Percentiles rank a stretch among this genome's conserved stretches.
These are phyloP conservation scores for Oldenlandia corymbosa DNA, from an alignment of 257 asterid species.

Conservation along the genomic window DNA sequence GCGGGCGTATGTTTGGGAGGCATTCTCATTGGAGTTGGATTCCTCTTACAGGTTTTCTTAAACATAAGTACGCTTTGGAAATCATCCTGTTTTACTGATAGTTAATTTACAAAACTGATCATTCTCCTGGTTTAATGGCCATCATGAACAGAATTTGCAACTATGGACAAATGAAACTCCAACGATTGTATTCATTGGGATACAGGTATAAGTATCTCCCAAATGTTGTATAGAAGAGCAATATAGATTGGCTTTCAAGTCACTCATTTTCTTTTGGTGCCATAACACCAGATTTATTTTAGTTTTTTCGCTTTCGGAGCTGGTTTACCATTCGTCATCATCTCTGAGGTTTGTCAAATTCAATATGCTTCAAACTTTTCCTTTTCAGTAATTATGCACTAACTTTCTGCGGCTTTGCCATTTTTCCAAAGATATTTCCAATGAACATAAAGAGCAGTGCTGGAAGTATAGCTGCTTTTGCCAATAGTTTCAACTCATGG, in stretches of 20 bases:
- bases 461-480: constrained; percentile 3
- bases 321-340: constrained; percentile 16
- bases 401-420: neutral
- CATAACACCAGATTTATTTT: constrained; percentile 16
- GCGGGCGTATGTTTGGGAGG: constrained; percentile 5
- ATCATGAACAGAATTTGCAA: constrained; percentile 2
- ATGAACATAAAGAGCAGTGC: constrained; percentile 7
- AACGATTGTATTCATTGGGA: constrained; percentile 1
- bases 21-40: constrained; percentile 6
- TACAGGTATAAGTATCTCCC: too few relatives aligned
- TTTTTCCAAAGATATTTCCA: constrained; percentile 12
- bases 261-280: too few relatives aligned
- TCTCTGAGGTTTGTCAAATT: constrained; percentile 17
- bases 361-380: neutral
- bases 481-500: neutral
- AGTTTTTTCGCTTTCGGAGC: constrained; percentile 13
- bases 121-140: too few relatives aligned
- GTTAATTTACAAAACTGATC: too few relatives aligned
- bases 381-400: too few relatives aligned
- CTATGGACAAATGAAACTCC: neutral
- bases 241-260: too few relatives aligned
- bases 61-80: too few relatives aligned
- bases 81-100: too few relatives aligned
- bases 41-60: constrained; percentile 6
- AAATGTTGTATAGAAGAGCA: too few relatives aligned